A percentile compares a stretch with the other conserved stretches of the same genome.
Conservation (phyloP, 148 eudicot species). For the Arctostaphylos glauca region DNA sequence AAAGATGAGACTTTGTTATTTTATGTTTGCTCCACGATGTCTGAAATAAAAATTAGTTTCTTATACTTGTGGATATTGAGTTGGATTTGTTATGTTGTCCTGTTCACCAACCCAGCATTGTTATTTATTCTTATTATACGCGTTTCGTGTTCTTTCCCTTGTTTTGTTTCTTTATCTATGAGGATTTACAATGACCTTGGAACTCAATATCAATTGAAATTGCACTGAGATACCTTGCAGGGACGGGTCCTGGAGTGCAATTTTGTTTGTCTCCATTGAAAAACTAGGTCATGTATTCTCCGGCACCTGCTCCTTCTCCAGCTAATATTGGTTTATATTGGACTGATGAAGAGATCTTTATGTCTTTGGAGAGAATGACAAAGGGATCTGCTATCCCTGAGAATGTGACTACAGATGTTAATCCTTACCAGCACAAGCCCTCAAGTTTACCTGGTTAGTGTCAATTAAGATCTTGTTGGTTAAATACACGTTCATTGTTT, state of each 20-base stretch:
- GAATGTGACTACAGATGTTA: constrained; percentile 32
- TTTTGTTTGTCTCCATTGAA: background rate
- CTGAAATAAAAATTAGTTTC: background rate
- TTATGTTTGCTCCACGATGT: background rate
- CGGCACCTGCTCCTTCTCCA: constrained; percentile 11
- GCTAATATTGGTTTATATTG: constrained; percentile 29
- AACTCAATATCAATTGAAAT: background rate
- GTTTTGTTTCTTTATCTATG: background rate
- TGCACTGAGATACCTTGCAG: background rate
- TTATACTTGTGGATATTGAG: background rate
- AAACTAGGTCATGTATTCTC: constrained; percentile 30
- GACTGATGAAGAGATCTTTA: constrained; percentile 36
- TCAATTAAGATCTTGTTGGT: background rate
- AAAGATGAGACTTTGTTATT: background rate
- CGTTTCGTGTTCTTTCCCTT: background rate
- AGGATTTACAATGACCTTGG: background rate
- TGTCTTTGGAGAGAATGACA: constrained; percentile 17
- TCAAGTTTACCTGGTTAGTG: constrained; percentile 51
- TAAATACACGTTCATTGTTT: background rate
- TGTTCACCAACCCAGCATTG: background rate
- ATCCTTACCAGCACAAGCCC: constrained; percentile 44
- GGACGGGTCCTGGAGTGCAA: background rate
- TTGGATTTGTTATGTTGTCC: background rate
- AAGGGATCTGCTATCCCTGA: constrained; percentile 30
- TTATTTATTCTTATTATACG: background rate